These are phyloP conservation scores for Tarenaya hassleriana DNA, from an alignment of 345 rosid genomes.

Conservation along the genomic window DNA sequence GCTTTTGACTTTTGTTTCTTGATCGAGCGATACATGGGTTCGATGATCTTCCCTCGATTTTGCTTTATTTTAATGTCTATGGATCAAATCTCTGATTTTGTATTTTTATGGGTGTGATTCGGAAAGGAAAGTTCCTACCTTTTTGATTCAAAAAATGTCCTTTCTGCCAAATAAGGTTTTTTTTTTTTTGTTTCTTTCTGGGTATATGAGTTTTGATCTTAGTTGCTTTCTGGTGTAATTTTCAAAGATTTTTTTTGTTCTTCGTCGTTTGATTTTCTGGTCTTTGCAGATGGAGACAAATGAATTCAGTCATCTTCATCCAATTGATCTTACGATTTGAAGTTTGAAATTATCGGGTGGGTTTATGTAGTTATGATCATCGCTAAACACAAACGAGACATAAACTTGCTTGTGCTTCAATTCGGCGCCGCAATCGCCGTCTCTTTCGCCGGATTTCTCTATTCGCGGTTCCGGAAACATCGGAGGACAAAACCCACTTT, in stretches of 20 bases:
- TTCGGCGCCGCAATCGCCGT: conserved; percentile 66
- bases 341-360: neutral
- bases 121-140: neutral
- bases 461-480: conserved; percentile 39
- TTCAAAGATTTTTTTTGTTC: neutral
- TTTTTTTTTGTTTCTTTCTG: neutral
- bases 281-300: conserved; percentile 15
- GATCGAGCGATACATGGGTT: conserved; percentile 17
- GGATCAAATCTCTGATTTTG: conserved; percentile 9
- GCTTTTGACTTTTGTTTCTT: conserved; percentile 2
- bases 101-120: neutral
- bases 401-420: conserved; percentile 48
- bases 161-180: conserved; percentile 1
- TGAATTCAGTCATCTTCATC: neutral
- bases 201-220: neutral
- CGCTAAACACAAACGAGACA: conserved; percentile 39
- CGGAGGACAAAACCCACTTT: conserved; percentile 33
- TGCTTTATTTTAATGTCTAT: neutral
- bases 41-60: neutral
- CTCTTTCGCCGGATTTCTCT: conserved; percentile 68
- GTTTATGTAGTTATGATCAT: conserved; percentile 25
- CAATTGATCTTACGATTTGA: neutral
- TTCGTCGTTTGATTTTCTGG: conserved; percentile 2
- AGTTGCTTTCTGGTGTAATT: conserved; percentile 12
- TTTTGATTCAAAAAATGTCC: too few relatives aligned